Evolutionary conservation across 257 asterid species (phyloP), one percentile per base, ranked within the genome.

Genomic region (Pogostemon cablin): DNA sequence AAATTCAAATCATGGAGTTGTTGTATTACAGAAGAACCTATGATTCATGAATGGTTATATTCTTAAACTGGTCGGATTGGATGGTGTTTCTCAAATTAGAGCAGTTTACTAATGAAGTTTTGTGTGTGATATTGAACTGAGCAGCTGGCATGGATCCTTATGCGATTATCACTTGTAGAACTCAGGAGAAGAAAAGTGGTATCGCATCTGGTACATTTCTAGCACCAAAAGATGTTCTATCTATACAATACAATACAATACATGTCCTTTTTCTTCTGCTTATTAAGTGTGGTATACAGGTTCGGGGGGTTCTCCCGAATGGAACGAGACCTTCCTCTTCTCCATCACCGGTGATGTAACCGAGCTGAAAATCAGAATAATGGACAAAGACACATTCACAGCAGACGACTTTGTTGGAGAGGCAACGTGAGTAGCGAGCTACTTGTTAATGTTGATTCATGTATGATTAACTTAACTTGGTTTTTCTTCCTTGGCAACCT

Each of bases 271-370:
- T 59, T 20, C 64, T 3, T 37, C 10, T 20, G 12, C 25, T 61
- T 9, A 39, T 7, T 3, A 8, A 52, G 15, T n/a, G 39, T 46
- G 25, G 17, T 64, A 9, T 69, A 64, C 69, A 87, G 96, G 90
- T 54, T 25, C 32, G 64, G 63, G 72, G 43, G 96, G 95, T 42
- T 67, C 91, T 0, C 90, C 92, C 3, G 93, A 90, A 71, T 92
- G 98, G 98, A 90, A 92, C 3, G 97, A 92, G 79, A 90, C 90
- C 5, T 92, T 92, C 79, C 60, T 90, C 35, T 92, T 92, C 80
- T 72, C 82, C 9, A 62, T 92, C 67, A 73, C 91, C 3, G 55
- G 57, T 2, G 90, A 83, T 67, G 81, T 73, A 39, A 60, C 82
- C 7, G 88, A 88, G 63, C 68, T 92, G 64, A 81, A 72, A 72